Evolutionary conservation across 2,329 filamentous ascomycete genomes (phyloP), one percentile per base, ranked within the genome.

Genomic region (Verticillium dahliae): DNA sequence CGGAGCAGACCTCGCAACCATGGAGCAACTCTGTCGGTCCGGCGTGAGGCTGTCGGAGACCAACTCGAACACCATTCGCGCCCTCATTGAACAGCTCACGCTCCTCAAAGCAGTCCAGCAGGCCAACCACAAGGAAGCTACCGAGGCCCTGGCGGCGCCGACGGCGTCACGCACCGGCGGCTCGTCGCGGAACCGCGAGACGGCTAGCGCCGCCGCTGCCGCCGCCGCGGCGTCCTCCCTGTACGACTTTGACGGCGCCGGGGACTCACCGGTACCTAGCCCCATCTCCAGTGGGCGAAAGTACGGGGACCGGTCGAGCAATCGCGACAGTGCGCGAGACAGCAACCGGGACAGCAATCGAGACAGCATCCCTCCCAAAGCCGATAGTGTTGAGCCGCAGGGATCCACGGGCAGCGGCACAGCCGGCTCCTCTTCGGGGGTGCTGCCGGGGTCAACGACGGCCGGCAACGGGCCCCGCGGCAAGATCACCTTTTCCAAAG

Each of bases 401-500:
- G 77, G 76, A 4, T 74, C 77, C 1, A 67, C 68, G 10, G 72
- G 72, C 33, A 72, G 76, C 75, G 61, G 70, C 67, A 60, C 72
- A 70, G 65, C 75, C 75, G 22, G 64, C 2, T 65, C 65, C 2
- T 65, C 65, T 1, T 65, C 64, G 4, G 54, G 54, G 33, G 54
- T 35, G 27, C 54, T 56, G 14, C 27, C 27, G 13, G 41, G 50
- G 45, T 31, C 41, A 5, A 45, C 58, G 14, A 33, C 58, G 10
- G 45, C 66, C 9, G 67, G 65, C 15, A 67, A 65, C 3, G 60
- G 62, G 13, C 68, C 65, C 65, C 58, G 62, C 41, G 65, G 61
- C 62, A 86, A 85, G 70, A 78, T 87, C 34, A 76, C 80, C 14
- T 89, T 88, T 66, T 75, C 78, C 62, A 83, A 84, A 65, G 83